phyloP scores from a whole-genome alignment of 495 filamentous ascomycete species.

The Podospora didyma region DNA sequence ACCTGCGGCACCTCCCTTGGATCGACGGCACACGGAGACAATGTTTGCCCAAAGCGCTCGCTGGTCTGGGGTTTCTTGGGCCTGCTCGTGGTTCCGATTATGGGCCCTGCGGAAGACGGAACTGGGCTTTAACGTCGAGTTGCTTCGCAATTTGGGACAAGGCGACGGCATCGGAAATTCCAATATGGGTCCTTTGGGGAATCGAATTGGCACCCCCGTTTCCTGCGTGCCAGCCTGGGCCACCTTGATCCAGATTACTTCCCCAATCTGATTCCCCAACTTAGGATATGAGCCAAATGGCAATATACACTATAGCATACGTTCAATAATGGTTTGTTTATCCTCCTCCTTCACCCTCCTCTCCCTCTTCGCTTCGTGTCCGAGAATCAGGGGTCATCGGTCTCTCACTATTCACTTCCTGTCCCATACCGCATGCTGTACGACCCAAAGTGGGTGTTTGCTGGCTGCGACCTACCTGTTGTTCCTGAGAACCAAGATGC shows the following conservation, averaged over 20 bases:
- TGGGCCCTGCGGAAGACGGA: slow-evolving; percentile 15
- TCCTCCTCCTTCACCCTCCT: not conserved
- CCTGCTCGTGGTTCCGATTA: slow-evolving; percentile 10
- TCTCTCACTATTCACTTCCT: no score
- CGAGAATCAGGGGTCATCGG: slow-evolving; percentile 1
- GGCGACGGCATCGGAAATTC: slow-evolving; percentile 7
- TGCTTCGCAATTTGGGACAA: slow-evolving; percentile 6
- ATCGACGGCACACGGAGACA: no score
- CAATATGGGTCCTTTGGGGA: slow-evolving; percentile 9
- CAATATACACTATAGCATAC: slow-evolving; percentile 1
- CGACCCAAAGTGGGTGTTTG: no score
- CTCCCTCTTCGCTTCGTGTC: not conserved
- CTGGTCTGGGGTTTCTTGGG: no score
- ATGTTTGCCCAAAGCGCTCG: no score
- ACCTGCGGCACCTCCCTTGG: no score
- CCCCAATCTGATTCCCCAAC: slow-evolving; percentile 18
- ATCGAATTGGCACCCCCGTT: slow-evolving; percentile 14
- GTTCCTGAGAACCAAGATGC: no score
- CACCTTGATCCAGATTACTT: slow-evolving; percentile 26
- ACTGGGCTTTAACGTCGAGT: not conserved
- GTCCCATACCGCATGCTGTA: no score
- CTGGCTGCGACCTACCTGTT: no score
- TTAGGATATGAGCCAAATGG: slow-evolving; percentile 19
- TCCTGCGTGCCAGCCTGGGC: slow-evolving; percentile 6
- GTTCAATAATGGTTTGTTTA: slow-evolving; percentile 5